Evolutionary conservation across 2,329 filamentous ascomycete genomes (phyloP), one percentile per base, ranked within the genome.

Genomic region (Orbilia ellipsospora): DNA sequence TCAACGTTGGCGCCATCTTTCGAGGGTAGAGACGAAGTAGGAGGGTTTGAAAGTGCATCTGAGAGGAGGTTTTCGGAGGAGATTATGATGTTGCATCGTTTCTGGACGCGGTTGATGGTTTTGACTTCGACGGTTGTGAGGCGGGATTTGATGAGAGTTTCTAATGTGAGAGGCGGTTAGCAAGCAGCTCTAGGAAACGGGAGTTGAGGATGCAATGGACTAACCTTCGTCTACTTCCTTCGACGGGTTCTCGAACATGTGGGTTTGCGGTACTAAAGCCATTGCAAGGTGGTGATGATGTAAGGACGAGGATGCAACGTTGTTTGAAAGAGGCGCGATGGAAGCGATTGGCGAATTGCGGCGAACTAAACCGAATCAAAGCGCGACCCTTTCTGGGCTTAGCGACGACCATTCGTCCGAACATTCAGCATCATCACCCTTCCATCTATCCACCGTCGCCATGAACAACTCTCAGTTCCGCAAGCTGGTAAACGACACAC

Each of bases 381-480:
- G 44, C 55, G 55, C 55, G 55, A 59, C 40, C 15, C 44, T 36
- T 10, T 7, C 6, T 36, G 6, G 8, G 16, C 44, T 26, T 15
- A 45, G 36, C 31, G 28, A 44, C 16, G 8, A 48, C 6, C 6
- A 1, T 4, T 48, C 16, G 4, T 48, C 13, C 7, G 28, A 18
- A 18, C 12, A 18, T 51, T 51, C 15, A 40, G 42, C 26, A 18
- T 52, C 44, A 59, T 60, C 31, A 57, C 69, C 31, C 42, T 20
- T 28, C 28, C 31, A 2, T 36, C 23, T 31, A 36, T 44, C 57
- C 50, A 42, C 48, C 31, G 23, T n/a, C 23, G 40, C 50, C 10
- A 98, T 99, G 95, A 96, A 98, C 82, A 98, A 98, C 85, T 89
- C 93, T 51, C 92, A 97, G 80, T 99, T 99, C 80, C 90, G 95